phyloP scores from a whole-genome alignment of 192 early-diverging fungal species.

The Coemansia sp. region DNA sequence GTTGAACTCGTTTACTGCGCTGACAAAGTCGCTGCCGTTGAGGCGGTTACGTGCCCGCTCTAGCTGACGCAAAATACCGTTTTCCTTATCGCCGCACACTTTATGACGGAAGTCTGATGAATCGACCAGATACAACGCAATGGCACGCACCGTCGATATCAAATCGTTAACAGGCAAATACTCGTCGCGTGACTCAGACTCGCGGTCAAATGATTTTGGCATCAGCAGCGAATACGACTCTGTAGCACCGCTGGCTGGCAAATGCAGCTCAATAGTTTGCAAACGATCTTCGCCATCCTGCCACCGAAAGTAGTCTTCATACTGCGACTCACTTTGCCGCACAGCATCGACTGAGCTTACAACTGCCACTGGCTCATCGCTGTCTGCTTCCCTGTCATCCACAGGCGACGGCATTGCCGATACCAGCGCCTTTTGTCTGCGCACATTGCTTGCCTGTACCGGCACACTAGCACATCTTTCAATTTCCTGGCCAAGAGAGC shows the following conservation, averaged over 20 bases:
- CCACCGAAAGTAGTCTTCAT: constrained; percentile 45
- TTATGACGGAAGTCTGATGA: constrained; percentile 39
- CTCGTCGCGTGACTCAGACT: constrained; percentile 59
- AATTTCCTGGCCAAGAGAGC: constrained; percentile 2
- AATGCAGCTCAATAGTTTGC: constrained; percentile 21
- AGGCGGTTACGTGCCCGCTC: constrained; percentile 75
- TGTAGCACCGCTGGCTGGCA: constrained; percentile 23
- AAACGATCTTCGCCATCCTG: constrained; percentile 6
- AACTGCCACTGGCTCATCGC: constrained; percentile 3
- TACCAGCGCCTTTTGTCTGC: neutral
- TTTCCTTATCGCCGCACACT: constrained; percentile 63
- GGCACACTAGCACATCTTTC: constrained; percentile 27
- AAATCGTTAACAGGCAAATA: constrained; percentile 86
- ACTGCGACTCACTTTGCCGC: constrained; percentile 36
- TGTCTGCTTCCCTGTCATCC: neutral
- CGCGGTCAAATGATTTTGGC: constrained; percentile 42
- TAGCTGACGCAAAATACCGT: constrained; percentile 73
- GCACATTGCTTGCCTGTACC: neutral
- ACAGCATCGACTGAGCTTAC: constrained; percentile 47
- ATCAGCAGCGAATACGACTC: constrained; percentile 45
- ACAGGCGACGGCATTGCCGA: constrained; percentile 5
- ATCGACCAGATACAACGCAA: constrained; percentile 62
- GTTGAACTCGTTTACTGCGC: constrained; percentile 74
- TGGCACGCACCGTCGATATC: constrained; percentile 63
- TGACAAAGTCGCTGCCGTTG: constrained; percentile 64